Conservation (phyloP, 768 basidiomycete genomes). For the Chalciporus chontae region DNA sequence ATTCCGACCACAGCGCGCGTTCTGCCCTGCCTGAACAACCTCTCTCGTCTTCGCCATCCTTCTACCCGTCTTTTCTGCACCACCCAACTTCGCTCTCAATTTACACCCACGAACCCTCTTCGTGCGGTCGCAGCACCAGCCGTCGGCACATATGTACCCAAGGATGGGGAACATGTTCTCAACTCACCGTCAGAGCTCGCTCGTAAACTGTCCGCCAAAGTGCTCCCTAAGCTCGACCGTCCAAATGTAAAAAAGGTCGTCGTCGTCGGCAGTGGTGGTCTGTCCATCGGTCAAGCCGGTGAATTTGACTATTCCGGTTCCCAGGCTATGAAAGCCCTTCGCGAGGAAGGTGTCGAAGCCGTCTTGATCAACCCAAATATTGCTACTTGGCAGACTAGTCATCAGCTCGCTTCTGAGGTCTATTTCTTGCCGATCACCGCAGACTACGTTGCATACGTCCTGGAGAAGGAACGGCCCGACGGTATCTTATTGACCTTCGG, state of each 20-base stretch:
- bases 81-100: slow-evolving; percentile 33
- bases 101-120: slow-evolving; percentile 48
- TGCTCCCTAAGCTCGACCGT: slow-evolving; percentile 86
- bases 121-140: slow-evolving; percentile 73
- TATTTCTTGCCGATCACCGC: slow-evolving; percentile 96
- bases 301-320: slow-evolving; percentile 99
- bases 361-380: slow-evolving; percentile 99
- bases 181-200: slow-evolving; percentile 95
- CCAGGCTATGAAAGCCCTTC: slow-evolving; percentile 95
- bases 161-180: slow-evolving; percentile 70
- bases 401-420: slow-evolving; percentile 93
- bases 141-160: slow-evolving; percentile 63
- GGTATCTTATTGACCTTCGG: slow-evolving; percentile 97
- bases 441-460: slow-evolving; percentile 97
- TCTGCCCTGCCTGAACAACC: slow-evolving; percentile 14
- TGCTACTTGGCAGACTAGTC: slow-evolving; percentile 98
- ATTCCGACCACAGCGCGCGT: slow-evolving; percentile 12
- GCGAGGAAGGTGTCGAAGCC: slow-evolving; percentile 91
- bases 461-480: slow-evolving; percentile 98
- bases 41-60: slow-evolving; percentile 18
- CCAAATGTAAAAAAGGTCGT: slow-evolving; percentile 93
- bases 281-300: slow-evolving; percentile 97
- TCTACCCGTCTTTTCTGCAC: slow-evolving; percentile 50
- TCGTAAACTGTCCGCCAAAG: slow-evolving; percentile 88
- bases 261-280: slow-evolving; percentile 93